Evolutionary conservation across 1,139 yeast species (phyloP), one percentile per base, ranked within the genome.

Genomic region (Ashbya aceris): DNA sequence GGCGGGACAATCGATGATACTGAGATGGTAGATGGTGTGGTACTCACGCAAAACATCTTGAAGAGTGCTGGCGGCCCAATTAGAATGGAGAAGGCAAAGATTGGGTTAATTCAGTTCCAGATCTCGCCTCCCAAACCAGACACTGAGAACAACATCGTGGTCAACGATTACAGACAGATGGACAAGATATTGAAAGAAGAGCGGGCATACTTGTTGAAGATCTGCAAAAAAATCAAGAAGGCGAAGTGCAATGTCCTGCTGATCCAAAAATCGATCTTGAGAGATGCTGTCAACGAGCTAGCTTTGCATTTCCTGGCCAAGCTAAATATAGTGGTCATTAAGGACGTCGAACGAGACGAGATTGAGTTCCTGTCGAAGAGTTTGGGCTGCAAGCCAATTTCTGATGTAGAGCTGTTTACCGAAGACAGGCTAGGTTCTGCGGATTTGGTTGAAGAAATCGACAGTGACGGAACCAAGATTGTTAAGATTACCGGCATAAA

Each of bases 1-100:
- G 99, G 98, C 43, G 97, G 97, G 33, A 91, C 98, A 9, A 91
- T 91, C 53, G 99, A 91, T 56, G 98, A 91, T 54, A 91, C 98
- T 14, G 87, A 83, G 63, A 73, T 89, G 58, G 80, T 89, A 41
- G 86, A 87, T 56, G 99, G 99, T 45, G 89, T 91, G 46, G 96
- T 89, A 6, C 71, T 91, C 55, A 85, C 96, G 26, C 97, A 91
- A 66, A 83, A 75, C 50, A 96, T 83, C 17, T 76, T 87, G 47
- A 91, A 87, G 62, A 70, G 74, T 48, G 96, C 96, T 2, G 96
- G 96, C 39, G 98, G 97, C n/a, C 98, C 98, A 45, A 73, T 85
- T 8, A 77, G 96, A 62, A 75, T 86, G 64, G 98, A 91, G 62
- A 91, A 89, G 71, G 98, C 98, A 23, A 74, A 71, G 51, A 86